Evolutionary conservation across 345 rosid genomes (phyloP), one percentile per base, ranked within the genome.

Genomic region (Excoecaria cochinchinensis): DNA sequence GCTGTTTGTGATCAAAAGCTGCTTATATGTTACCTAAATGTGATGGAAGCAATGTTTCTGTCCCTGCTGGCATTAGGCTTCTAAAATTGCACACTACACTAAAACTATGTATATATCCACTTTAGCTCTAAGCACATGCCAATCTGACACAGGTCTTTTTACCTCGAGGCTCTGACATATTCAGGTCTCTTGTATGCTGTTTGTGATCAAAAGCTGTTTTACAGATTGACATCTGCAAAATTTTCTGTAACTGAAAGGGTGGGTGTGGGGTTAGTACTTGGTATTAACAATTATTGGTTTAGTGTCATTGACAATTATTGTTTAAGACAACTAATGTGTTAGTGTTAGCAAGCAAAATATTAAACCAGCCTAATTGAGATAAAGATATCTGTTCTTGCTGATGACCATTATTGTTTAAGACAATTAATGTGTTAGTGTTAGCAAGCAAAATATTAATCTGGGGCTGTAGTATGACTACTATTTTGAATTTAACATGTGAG

Each of bases 61-160:
- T 16, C 59, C 55, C 11, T 22, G 77, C 68, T 39, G 50, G 16
- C 42, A 36, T 59, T 50, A 50, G 21, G 21, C 51, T 31, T 21
- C 53, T 69, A 10, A 44, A 44, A 44, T 44, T 31, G 10, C 65
- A 59, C 6, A 69, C 38, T 25, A 12, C 10, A 4, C 10, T 6
- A 24, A 16, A 59, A 21, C 21, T 21, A 57, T 44, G 38, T 13
- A 25, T 16, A 57, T 46, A 46, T 31, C 40, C 52, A 4, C 24
- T 42, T 74, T 66, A 39, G 62, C 69, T 31, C 70, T 73, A 51
- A 38, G 47, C 8, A 52, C 36, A 50, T 74, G 42, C 39, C 52
- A 38, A 24, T 50, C 46, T 63, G 60, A 38, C 1, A 15, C 47
- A 39, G 14, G 36, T 73, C 48, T 21, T 22, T 15, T 14, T 38